These are phyloP conservation scores for Ricinus communis DNA, from an alignment of 345 rosid species.

Conservation along the genomic window DNA sequence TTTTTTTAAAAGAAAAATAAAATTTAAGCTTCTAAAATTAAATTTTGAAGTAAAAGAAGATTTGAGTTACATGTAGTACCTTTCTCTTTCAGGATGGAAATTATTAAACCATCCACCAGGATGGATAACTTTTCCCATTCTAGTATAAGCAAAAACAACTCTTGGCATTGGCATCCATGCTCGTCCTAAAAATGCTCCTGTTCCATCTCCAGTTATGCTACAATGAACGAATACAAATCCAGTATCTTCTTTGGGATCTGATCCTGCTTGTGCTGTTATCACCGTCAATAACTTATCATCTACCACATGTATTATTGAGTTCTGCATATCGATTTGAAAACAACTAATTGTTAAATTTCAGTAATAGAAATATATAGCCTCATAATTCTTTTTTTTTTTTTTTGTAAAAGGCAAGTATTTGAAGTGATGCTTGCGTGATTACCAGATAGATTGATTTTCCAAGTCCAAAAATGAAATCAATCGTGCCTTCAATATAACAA, in stretches of 20 bases:
- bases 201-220: not conserved
- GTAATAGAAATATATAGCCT: too few relatives aligned
- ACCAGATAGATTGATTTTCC: constrained; percentile 67
- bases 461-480: not conserved
- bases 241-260: constrained; percentile 22
- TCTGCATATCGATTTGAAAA: constrained; percentile 24
- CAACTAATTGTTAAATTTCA: too few relatives aligned
- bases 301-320: constrained; percentile 36
- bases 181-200: constrained; percentile 50
- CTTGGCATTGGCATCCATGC: constrained; percentile 56
- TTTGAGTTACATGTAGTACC: constrained; percentile 19
- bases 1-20: too few relatives aligned
- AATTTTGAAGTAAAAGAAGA: not conserved
- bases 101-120: constrained; percentile 54
- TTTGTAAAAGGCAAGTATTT: too few relatives aligned
- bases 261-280: constrained; percentile 67
- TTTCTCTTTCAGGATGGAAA: constrained; percentile 27
- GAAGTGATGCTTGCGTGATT: not conserved
- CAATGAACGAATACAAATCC: constrained; percentile 1
- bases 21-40: too few relatives aligned
- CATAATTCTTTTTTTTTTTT: too few relatives aligned
- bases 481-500: constrained; percentile 65
- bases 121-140: constrained; percentile 36
- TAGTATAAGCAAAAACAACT: constrained; percentile 50
- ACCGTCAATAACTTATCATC: constrained; percentile 37